Percentiles rank a stretch among this genome's conserved stretches.
Conservation (phyloP, 495 filamentous ascomycete genomes). For the Neurospora sp. region DNA sequence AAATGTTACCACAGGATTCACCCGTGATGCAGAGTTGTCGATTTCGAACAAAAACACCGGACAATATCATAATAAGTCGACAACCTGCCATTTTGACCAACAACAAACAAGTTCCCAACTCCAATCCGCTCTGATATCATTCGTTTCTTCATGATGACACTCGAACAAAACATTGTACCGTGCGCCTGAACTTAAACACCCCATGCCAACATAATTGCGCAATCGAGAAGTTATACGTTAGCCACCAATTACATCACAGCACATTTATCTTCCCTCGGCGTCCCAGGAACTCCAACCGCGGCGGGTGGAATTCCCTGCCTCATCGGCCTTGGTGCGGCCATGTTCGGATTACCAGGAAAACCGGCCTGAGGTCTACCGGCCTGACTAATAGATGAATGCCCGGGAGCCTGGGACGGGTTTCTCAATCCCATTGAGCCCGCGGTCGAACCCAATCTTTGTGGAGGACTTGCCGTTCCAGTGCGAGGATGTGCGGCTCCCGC, state of each 20-base stretch:
- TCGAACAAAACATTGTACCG: not conserved
- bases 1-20: not conserved
- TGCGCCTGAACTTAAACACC: not conserved
- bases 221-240: not conserved
- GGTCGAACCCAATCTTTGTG: not conserved
- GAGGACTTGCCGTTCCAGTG: not conserved
- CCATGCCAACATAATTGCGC: not conserved
- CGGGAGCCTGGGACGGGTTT: not conserved
- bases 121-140: not conserved
- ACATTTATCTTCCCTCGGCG: conserved; percentile 20
- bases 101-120: not conserved
- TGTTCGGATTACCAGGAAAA: not conserved
- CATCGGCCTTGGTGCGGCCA: conserved; percentile 11
- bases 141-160: not conserved
- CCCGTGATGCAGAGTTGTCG: not conserved
- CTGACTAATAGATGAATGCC: not conserved
- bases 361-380: not conserved
- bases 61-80: not conserved
- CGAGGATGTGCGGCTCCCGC: not conserved
- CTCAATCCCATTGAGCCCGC: not conserved
- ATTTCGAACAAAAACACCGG: not conserved
- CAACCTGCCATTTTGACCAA: not conserved
- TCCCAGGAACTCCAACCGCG: not conserved
- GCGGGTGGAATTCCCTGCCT: conserved; percentile 16
- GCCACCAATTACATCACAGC: conserved; percentile 21